phyloP scores from a whole-genome alignment of 768 basidiomycete genomes.

The Cubamyces sp. region DNA sequence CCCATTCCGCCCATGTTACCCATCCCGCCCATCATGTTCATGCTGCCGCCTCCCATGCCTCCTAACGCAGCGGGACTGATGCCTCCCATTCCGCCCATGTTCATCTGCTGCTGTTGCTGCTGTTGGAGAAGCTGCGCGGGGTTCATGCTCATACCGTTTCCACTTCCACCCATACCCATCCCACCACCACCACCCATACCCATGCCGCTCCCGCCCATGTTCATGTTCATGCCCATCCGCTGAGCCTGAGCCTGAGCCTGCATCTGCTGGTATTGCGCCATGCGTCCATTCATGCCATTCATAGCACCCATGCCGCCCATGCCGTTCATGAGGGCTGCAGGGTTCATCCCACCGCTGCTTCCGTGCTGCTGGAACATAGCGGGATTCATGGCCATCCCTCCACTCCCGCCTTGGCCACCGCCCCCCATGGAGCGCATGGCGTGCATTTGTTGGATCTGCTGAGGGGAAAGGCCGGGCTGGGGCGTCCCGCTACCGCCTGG shows the following conservation, averaged over 20 bases:
- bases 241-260: constrained; percentile 24
- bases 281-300: constrained; percentile 16
- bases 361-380: constrained; percentile 24
- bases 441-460: constrained; percentile 30
- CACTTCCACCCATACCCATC: constrained; percentile 9
- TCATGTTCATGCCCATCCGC: constrained; percentile 24
- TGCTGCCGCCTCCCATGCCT: constrained; percentile 14
- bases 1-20: constrained; percentile 29
- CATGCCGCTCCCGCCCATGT: constrained; percentile 21
- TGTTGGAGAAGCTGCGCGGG: constrained; percentile 13
- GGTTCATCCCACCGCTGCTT: constrained; percentile 30
- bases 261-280: constrained; percentile 27
- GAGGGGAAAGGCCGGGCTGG: constrained; percentile 12
- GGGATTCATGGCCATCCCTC: constrained; percentile 22
- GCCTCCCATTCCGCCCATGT: constrained; percentile 27
- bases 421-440: constrained; percentile 23
- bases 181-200: constrained; percentile 23
- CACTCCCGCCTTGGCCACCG: constrained; percentile 14
- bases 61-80: constrained; percentile 31
- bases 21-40: constrained; percentile 20
- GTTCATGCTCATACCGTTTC: constrained; percentile 28
- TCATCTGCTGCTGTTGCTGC: constrained; percentile 28
- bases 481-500: constrained; percentile 3
- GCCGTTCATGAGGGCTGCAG: constrained; percentile 28
- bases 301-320: constrained; percentile 31